Conservation (phyloP, 371 early-diverging fungal species). For the Smittium culicis region DNA sequence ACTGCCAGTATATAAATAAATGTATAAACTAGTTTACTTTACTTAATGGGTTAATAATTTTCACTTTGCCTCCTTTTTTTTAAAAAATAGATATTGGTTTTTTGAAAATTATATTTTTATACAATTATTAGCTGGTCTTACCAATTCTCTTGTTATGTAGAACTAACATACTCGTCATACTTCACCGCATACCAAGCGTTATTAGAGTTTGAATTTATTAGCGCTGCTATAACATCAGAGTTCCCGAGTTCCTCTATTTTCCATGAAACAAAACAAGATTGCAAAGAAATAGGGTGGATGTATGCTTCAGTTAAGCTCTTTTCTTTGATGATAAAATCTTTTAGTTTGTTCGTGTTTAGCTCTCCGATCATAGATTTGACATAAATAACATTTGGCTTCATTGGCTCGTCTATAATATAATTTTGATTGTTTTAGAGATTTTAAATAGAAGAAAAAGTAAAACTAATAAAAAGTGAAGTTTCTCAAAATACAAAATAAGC, state of each 20-base stretch:
- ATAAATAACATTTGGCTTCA: not conserved
- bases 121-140: too few species aligned
- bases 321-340: not conserved
- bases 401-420: not conserved
- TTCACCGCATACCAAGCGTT: not conserved
- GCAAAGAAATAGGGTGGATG: not conserved
- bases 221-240: not conserved
- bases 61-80: too few species aligned
- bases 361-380: not conserved
- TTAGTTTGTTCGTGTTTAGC: not conserved
- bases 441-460: not conserved
- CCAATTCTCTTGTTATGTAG: too few species aligned
- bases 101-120: too few species aligned
- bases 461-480: not conserved
- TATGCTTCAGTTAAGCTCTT: not conserved
- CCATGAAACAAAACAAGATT: not conserved
- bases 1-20: too few species aligned
- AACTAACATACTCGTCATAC: not conserved
- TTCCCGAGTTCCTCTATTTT: not conserved
- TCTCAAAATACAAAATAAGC: too few species aligned
- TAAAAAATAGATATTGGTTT: too few species aligned
- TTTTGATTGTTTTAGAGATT: too few species aligned
- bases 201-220: not conserved
- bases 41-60: too few species aligned
- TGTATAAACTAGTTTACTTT: too few species aligned